Evolutionary conservation across 2,329 filamentous ascomycete species (phyloP).

Genomic region (Corynespora cassiicola): DNA sequence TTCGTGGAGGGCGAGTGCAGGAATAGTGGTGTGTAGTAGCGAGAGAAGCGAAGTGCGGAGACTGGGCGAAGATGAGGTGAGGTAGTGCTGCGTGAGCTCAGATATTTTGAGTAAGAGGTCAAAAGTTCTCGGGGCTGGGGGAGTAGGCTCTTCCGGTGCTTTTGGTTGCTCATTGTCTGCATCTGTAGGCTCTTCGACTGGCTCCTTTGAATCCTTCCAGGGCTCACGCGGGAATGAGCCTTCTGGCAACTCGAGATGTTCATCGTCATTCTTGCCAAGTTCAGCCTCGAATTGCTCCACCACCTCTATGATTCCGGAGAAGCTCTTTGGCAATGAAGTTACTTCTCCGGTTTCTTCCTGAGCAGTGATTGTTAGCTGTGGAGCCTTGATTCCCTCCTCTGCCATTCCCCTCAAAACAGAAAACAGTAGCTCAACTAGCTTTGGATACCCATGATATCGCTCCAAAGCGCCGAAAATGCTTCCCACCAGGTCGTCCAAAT

Average conservation of each 20-base stretch:
- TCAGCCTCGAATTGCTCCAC: conserved; percentile 41
- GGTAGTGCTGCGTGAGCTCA: conserved; percentile 84
- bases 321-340: conserved; percentile 8
- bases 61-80: conserved; percentile 81
- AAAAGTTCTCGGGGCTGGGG: conserved; percentile 78
- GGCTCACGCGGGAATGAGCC: conserved; percentile 35
- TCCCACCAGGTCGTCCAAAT: conserved; percentile 87
- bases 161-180: conserved; percentile 35
- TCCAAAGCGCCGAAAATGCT: conserved; percentile 94
- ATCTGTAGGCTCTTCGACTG: conserved; percentile 39
- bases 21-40: conserved; percentile 75
- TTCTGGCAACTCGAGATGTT: conserved; percentile 23
- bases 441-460: conserved; percentile 90
- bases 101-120: conserved; percentile 82
- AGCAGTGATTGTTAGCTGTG: conserved; percentile 51
- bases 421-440: conserved; percentile 86
- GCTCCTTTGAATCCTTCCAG: conserved; percentile 44
- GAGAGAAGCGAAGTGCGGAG: conserved; percentile 80
- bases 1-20: conserved; percentile 76
- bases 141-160: conserved; percentile 56
- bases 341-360: not conserved
- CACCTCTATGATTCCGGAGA: conserved; percentile 24
- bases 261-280: conserved; percentile 26
- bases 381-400: conserved; percentile 74
- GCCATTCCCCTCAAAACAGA: conserved; percentile 82